These are phyloP conservation scores for Physcomitrellopsis africana DNA, from an alignment of 225 moss, liverwort and hornwort genomes.

Conservation along the genomic window DNA sequence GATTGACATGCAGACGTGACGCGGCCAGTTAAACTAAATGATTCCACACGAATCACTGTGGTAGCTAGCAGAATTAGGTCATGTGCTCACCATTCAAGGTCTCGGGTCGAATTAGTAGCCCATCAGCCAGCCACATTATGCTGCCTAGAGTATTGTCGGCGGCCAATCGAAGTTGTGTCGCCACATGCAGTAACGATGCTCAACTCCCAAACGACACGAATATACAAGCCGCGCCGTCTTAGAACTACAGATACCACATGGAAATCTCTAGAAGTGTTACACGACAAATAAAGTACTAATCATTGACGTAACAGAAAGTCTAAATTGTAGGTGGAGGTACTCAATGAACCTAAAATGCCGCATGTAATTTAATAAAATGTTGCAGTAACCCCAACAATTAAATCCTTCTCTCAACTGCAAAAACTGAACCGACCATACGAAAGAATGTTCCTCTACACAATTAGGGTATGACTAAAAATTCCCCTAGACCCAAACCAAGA, in stretches of 20 bases:
- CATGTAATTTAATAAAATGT: background rate
- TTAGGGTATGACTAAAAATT: slow-evolving; percentile 24
- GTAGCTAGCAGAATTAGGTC: slow-evolving; percentile 4
- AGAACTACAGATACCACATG: slow-evolving; percentile 16
- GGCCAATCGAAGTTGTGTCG: slow-evolving; percentile 47
- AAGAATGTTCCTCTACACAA: slow-evolving; percentile 7
- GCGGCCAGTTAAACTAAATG: background rate
- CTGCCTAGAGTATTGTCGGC: slow-evolving; percentile 52
- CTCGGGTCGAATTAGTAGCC: slow-evolving; percentile 35
- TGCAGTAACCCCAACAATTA: slow-evolving; percentile 23
- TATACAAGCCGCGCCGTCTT: slow-evolving; percentile 31
- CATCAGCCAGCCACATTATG: slow-evolving; percentile 48
- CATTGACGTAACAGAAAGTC: background rate
- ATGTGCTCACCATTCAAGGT: slow-evolving; percentile 38
- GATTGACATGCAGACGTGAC: background rate
- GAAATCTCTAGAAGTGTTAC: slow-evolving; percentile 29
- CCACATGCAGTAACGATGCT: slow-evolving; percentile 24
- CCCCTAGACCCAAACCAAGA: no score
- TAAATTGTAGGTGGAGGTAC: no score
- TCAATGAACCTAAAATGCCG: slow-evolving; percentile 27
- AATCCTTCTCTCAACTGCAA: background rate
- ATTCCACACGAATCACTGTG: background rate
- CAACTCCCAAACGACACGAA: slow-evolving; percentile 19
- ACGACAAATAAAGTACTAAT: slow-evolving; percentile 9
- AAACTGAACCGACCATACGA: background rate